Evolutionary conservation across 148 eudicot species (phyloP), one percentile per base, ranked within the genome.

Genomic region (Vaccinium darrowii): DNA sequence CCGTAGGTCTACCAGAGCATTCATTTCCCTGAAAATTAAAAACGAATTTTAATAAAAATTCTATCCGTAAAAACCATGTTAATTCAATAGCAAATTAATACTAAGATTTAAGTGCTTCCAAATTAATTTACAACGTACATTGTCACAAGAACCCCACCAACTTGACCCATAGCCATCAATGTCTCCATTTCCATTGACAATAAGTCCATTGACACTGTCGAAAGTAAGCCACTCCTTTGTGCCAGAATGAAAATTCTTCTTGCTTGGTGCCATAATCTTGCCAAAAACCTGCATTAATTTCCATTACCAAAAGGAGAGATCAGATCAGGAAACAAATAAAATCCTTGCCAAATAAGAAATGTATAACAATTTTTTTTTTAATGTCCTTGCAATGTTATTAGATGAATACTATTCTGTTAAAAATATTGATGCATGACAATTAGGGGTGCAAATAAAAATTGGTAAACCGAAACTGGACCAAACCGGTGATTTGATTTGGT

Each of bases 111-210:
- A 67, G 36, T 27, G 30, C 73, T 67, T 65, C 33, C 7, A 67
- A 69, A 23, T 67, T 3, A 67, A 23, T 12, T 76, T 3, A 49
- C 25, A 14, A 25, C 5, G 47, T 43, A 43, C 51, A 0, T 3
- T 4, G 8, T 11, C 79, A 49, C 56, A 49, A 21, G 7, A 9
- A 2, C 0, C 10, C 79, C 79, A 76, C 79, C 79, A 76, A 43
- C 27, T 39, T 50, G 79, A n/a, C 79, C 79, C 79, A 9, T n/a
- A 19, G 7, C 79, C 79, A 76, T 76, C 79, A 21, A 76, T 5
- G 8, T 49, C 14, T 49, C 79, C 79, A 76, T n/a, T 6, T 76
- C 79, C 79, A 49, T n/a, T 76, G 79, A 76, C 1, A 19, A 10
- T 49, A 76, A 76, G 52, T 76, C 79, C 79, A 76, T 76, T 11